These are phyloP conservation scores for Xerocomellus dryophilus DNA, from an alignment of 768 basidiomycete genomes.

Conservation along the genomic window DNA sequence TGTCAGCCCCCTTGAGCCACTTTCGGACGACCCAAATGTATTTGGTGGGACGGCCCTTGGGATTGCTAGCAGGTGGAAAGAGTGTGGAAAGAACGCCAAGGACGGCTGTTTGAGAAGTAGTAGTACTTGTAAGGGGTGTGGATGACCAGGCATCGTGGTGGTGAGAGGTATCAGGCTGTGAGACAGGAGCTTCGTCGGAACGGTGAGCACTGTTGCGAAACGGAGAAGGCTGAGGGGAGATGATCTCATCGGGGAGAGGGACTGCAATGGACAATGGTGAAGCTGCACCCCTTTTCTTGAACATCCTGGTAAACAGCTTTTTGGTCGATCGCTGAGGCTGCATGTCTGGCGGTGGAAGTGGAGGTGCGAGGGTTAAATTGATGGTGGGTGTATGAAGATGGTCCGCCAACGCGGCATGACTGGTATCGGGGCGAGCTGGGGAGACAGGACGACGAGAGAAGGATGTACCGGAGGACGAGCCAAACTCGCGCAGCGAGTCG, in stretches of 20 bases:
- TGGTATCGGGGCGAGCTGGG: conserved; percentile 5
- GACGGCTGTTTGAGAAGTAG: conserved; percentile 41
- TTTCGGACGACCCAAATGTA: conserved; percentile 76
- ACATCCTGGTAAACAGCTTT: conserved; percentile 65
- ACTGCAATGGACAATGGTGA: conserved; percentile 22
- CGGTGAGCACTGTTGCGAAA: conserved; percentile 4
- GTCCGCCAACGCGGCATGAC: neutral
- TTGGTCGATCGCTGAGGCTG: conserved; percentile 46
- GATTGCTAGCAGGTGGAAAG: conserved; percentile 44
- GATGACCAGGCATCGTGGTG: conserved; percentile 14
- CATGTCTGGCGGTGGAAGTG: conserved; percentile 12
- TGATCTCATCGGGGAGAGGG: conserved; percentile 24
- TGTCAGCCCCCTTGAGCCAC: conserved; percentile 65
- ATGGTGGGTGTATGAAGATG: conserved; percentile 7
- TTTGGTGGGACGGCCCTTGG: conserved; percentile 39
- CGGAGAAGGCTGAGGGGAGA: conserved; percentile 20
- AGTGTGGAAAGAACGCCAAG: conserved; percentile 70
- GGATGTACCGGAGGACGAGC: conserved; percentile 1
- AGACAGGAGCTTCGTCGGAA: conserved; percentile 16
- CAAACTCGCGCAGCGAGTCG: conserved; percentile 21
- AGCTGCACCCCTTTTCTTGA: conserved; percentile 51
- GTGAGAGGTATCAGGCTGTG: conserved; percentile 9
- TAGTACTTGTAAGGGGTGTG: conserved; percentile 9
- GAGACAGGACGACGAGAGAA: conserved; percentile 12
- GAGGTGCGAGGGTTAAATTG: conserved; percentile 17